A percentile compares a stretch with the other conserved stretches of the same genome.
These are phyloP conservation scores for Cercospora zeina DNA, from an alignment of 2,329 filamentous ascomycete species.

Conservation along the genomic window DNA sequence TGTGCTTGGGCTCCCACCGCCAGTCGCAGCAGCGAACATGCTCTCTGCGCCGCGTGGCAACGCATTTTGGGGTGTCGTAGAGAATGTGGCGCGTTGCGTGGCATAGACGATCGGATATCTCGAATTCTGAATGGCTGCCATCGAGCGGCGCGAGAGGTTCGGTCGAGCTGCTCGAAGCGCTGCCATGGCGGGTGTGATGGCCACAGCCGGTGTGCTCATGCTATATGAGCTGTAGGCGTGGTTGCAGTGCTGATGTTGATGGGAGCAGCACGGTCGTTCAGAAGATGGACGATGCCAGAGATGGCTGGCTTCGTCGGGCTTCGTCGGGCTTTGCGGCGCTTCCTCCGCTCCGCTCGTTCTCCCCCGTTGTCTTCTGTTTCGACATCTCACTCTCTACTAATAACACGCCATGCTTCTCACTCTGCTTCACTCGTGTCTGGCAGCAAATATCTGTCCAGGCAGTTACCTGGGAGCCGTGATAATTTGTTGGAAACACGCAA, in stretches of 20 bases:
- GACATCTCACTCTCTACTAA: neutral
- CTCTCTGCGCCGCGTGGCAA: conserved; percentile 38
- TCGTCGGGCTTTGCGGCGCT: neutral
- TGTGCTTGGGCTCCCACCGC: conserved; percentile 36
- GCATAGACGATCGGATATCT: conserved; percentile 35
- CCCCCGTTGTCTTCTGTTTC: neutral
- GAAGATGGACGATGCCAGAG: neutral
- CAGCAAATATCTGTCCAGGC: neutral
- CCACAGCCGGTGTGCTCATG: conserved; percentile 1
- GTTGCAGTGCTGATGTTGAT: neutral
- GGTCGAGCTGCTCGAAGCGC: conserved; percentile 45
- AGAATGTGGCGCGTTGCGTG: conserved; percentile 32
- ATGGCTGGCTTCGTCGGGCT: neutral
- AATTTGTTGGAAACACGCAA: too few species aligned
- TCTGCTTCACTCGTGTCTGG: neutral
- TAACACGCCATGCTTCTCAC: neutral
- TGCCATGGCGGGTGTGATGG: conserved; percentile 28
- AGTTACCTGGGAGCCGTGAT: neutral
- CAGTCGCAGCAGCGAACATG: conserved; percentile 39
- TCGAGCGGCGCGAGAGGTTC: conserved; percentile 37
- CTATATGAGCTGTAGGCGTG: neutral
- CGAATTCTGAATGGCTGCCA: conserved; percentile 39
- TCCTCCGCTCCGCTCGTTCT: neutral
- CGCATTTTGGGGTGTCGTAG: conserved; percentile 32
- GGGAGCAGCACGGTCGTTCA: neutral